phyloP scores from a whole-genome alignment of 331 rosid species.

The Rhamnella rubrinervis region DNA sequence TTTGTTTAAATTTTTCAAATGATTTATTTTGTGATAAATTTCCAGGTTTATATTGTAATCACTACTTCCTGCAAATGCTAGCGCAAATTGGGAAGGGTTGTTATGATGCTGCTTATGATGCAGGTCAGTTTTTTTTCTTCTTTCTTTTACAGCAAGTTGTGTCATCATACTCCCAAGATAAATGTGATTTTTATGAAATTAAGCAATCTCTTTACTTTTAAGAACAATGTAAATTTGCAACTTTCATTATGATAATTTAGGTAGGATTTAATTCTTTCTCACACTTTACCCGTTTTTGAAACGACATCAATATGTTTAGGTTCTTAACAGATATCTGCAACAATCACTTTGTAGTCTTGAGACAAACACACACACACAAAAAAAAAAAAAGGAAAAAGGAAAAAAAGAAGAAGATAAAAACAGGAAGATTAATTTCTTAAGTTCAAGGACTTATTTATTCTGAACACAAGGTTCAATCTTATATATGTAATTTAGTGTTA shows the following conservation, averaged over 20 bases:
- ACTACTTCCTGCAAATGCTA: conserved; percentile 87
- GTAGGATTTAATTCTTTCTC: too few relatives aligned
- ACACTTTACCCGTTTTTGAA: too few relatives aligned
- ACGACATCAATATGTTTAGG: too few relatives aligned
- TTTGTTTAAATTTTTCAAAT: conserved; percentile 10
- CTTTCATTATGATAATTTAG: too few relatives aligned
- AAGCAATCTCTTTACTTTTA: not conserved
- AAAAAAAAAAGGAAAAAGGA: too few relatives aligned
- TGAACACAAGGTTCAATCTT: not conserved
- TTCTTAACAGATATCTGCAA: too few relatives aligned
- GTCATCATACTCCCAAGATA: not conserved
- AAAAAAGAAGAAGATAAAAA: too few relatives aligned
- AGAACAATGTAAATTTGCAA: too few relatives aligned
- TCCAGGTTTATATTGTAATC: conserved; percentile 88
- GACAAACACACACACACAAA: too few relatives aligned
- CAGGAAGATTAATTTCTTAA: too few relatives aligned
- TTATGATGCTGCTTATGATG: conserved; percentile 64
- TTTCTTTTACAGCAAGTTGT: not conserved
- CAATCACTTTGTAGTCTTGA: too few relatives aligned
- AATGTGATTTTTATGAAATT: not conserved
- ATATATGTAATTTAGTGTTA: not conserved
- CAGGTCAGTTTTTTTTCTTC: conserved; percentile 48
- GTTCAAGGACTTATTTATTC: too few relatives aligned
- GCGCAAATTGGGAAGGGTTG: conserved; percentile 80
- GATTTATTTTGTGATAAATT: conserved; percentile 17